Conservation (phyloP, 169 alveolate species). For the Babesia sp. region DNA sequence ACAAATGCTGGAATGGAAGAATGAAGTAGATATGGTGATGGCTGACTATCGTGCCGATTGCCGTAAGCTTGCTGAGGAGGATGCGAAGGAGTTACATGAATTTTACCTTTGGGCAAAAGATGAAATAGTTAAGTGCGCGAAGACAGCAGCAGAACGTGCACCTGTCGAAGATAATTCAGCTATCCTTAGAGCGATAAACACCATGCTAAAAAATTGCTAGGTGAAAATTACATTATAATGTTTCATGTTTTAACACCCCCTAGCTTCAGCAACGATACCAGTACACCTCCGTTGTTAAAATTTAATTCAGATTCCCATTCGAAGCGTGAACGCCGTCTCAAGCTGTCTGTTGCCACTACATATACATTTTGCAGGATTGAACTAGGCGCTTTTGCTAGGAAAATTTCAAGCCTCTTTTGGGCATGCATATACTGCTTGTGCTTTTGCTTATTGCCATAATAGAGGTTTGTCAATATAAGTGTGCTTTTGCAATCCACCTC, state of each 20-base stretch:
- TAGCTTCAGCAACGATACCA: slow-evolving; percentile 36
- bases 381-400: slow-evolving; percentile 10
- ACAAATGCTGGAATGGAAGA: slow-evolving; percentile 34
- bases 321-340: slow-evolving; percentile 33
- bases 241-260: background rate
- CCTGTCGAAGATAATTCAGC: slow-evolving; percentile 20
- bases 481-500: background rate
- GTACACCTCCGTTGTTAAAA: slow-evolving; percentile 64
- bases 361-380: slow-evolving; percentile 21
- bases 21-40: slow-evolving; percentile 31
- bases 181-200: slow-evolving; percentile 7
- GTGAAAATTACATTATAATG: background rate
- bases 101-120: slow-evolving; percentile 57
- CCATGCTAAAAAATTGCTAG: slow-evolving; percentile 27
- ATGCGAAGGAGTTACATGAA: slow-evolving; percentile 35
- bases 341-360: slow-evolving; percentile 40
- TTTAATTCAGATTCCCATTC: slow-evolving; percentile 48
- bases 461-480: slow-evolving; percentile 43
- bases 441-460: slow-evolving; percentile 50
- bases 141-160: slow-evolving; percentile 13
- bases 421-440: slow-evolving; percentile 21
- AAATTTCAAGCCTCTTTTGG: slow-evolving; percentile 4
- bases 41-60: slow-evolving; percentile 40
- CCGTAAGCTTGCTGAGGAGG: slow-evolving; percentile 26
- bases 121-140: slow-evolving; percentile 42